Conservation (phyloP, 768 basidiomycete genomes). For the Leccinum incarnatum region DNA sequence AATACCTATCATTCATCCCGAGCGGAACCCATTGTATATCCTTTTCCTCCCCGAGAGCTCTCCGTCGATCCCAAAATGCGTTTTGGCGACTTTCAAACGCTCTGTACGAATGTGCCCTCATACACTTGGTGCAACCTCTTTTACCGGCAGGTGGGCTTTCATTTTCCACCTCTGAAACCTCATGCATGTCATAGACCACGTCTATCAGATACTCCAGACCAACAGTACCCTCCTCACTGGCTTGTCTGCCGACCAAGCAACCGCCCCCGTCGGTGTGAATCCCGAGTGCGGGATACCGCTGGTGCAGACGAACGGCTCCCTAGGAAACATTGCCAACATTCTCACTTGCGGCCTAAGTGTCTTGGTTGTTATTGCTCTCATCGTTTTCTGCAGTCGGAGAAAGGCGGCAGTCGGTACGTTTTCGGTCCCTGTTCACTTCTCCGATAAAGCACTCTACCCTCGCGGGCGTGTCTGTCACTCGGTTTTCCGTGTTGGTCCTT, state of each 20-base stretch:
- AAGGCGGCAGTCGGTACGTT: constrained; percentile 85
- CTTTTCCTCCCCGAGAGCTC: neutral
- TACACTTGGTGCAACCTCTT: constrained; percentile 96
- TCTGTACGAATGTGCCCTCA: constrained; percentile 69
- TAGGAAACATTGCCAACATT: constrained; percentile 88
- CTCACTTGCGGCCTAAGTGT: constrained; percentile 75
- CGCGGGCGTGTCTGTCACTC: neutral
- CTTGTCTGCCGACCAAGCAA: constrained; percentile 40
- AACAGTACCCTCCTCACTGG: constrained; percentile 36
- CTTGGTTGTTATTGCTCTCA: constrained; percentile 54
- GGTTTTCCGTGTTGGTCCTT: neutral
- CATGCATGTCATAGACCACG: constrained; percentile 22
- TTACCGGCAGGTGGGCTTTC: constrained; percentile 69
- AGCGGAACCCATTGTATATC: constrained; percentile 4
- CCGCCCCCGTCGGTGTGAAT: constrained; percentile 82
- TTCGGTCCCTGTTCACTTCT: neutral
- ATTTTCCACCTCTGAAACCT: constrained; percentile 6
- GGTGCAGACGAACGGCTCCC: constrained; percentile 51
- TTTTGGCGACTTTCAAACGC: constrained; percentile 71
- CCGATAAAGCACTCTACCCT: neutral
- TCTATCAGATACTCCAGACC: constrained; percentile 40
- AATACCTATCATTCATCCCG: constrained; percentile 11
- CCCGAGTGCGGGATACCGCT: constrained; percentile 75
- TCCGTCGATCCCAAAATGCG: constrained; percentile 36
- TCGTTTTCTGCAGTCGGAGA: constrained; percentile 56